phyloP scores from a whole-genome alignment of 2,329 filamentous ascomycete genomes.

The Penicillium vulpinum region DNA sequence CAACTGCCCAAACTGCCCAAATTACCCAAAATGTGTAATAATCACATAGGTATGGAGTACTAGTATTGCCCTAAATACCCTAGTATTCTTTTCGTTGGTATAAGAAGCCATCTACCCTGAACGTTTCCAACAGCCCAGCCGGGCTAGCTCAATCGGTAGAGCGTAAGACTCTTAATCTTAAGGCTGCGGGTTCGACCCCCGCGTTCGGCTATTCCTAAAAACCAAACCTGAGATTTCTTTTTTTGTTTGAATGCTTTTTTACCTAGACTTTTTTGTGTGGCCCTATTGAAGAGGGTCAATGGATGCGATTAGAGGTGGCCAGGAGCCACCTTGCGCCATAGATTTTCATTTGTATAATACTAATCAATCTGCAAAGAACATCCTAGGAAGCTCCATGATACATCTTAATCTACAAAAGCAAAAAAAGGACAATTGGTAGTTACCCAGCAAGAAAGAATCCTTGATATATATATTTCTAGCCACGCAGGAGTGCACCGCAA shows the following conservation, averaged over 20 bases:
- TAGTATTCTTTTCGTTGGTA: rapidly evolving
- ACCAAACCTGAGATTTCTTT: slow-evolving; percentile 19
- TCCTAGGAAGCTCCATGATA: not conserved
- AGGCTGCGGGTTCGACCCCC: slow-evolving; percentile 47
- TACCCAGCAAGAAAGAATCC: too few species aligned
- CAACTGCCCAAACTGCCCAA: too few species aligned
- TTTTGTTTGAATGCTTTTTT: slow-evolving; percentile 9
- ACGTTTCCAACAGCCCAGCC: slow-evolving; percentile 29
- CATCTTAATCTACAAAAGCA: not conserved
- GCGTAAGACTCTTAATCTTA: slow-evolving; percentile 51
- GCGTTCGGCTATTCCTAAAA: slow-evolving; percentile 40
- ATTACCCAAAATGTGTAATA: too few species aligned
- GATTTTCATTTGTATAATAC: not conserved
- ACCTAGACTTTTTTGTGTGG: not conserved
- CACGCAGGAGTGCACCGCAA: not conserved
- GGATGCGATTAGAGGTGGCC: too few species aligned
- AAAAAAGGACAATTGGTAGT: not conserved
- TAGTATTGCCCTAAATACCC: not conserved
- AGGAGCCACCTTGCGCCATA: not conserved
- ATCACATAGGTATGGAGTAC: too few species aligned
- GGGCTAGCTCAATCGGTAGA: slow-evolving; percentile 55
- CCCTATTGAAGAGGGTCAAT: not conserved
- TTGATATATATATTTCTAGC: not conserved
- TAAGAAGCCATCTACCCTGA: not conserved
- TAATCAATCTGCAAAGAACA: not conserved